phyloP scores from a whole-genome alignment of 768 basidiomycete species.

The Boletellus ananas region DNA sequence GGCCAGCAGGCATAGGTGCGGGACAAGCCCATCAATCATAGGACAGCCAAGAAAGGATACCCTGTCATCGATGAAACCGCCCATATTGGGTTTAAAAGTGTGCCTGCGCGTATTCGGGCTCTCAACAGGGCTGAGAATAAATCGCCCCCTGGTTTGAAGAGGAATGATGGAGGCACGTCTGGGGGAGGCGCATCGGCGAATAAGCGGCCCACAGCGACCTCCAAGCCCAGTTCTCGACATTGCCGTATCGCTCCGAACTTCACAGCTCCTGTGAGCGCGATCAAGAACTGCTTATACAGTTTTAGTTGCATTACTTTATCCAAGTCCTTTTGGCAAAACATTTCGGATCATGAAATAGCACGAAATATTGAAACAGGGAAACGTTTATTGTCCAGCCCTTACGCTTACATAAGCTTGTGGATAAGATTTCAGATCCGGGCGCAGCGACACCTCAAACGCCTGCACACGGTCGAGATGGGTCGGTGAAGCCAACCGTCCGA shows the following conservation, averaged over 20 bases:
- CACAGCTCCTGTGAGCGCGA: neutral
- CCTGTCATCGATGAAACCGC: slow-evolving; percentile 2
- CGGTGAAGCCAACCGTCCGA: neutral
- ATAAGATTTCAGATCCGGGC: neutral
- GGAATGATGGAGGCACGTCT: slow-evolving; percentile 19
- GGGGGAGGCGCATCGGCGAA: neutral
- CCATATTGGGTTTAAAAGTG: slow-evolving; percentile 4
- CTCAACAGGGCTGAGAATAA: no score
- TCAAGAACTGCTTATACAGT: neutral
- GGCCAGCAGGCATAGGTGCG: neutral
- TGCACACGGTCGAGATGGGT: slow-evolving; percentile 22
- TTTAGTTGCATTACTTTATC: neutral
- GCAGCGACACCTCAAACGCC: neutral
- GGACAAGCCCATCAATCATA: no score
- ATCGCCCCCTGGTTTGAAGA: slow-evolving; percentile 9
- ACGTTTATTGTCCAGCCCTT: slow-evolving; percentile 19
- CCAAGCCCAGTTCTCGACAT: slow-evolving; percentile 13
- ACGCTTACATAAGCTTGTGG: neutral
- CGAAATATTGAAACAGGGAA: slow-evolving; percentile 23
- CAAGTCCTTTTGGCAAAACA: neutral
- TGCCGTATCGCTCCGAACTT: slow-evolving; percentile 15
- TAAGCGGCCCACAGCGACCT: neutral
- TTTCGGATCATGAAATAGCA: slow-evolving; percentile 23
- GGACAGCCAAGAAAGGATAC: slow-evolving; percentile 4
- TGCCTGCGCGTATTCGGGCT: slow-evolving; percentile 1